phyloP scores from a whole-genome alignment of 805 yeast species.

The Myxozyma monticola region DNA sequence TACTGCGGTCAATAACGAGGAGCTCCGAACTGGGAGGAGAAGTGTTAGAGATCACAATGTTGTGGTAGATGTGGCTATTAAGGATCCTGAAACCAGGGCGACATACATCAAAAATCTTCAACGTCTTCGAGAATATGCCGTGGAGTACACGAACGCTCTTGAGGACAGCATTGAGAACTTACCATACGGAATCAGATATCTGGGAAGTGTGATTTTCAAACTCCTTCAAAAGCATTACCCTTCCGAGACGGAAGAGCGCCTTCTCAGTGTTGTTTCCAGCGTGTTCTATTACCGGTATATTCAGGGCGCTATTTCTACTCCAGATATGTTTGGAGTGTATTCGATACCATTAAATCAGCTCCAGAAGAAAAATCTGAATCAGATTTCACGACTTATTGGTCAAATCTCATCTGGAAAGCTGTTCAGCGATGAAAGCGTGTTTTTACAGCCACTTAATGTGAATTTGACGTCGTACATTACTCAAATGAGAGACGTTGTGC shows the following conservation, averaged over 20 bases:
- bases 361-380: conserved; percentile 53
- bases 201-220: conserved; percentile 49
- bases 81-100: conserved; percentile 69
- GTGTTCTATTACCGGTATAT: conserved; percentile 41
- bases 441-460: conserved; percentile 77
- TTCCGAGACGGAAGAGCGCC: conserved; percentile 57
- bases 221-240: conserved; percentile 47
- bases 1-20: conserved; percentile 38
- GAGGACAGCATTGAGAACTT: conserved; percentile 43
- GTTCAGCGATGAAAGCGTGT: conserved; percentile 61
- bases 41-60: conserved; percentile 44
- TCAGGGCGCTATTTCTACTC: conserved; percentile 42
- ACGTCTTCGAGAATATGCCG: conserved; percentile 66
- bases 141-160: conserved; percentile 58
- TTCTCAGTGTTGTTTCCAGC: conserved; percentile 67
- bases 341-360: conserved; percentile 38
- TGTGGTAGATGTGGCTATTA: conserved; percentile 70
- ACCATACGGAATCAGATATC: conserved; percentile 58
- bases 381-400: conserved; percentile 57
- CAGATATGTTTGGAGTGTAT: conserved; percentile 53
- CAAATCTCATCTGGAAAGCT: conserved; percentile 70
- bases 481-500: conserved; percentile 48
- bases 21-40: conserved; percentile 37
- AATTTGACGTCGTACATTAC: conserved; percentile 56
- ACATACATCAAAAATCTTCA: conserved; percentile 74